A percentile compares a stretch with the other conserved stretches of the same genome.
Evolutionary conservation across 768 basidiomycete genomes (phyloP).

Genomic region (Ramaria sp.): DNA sequence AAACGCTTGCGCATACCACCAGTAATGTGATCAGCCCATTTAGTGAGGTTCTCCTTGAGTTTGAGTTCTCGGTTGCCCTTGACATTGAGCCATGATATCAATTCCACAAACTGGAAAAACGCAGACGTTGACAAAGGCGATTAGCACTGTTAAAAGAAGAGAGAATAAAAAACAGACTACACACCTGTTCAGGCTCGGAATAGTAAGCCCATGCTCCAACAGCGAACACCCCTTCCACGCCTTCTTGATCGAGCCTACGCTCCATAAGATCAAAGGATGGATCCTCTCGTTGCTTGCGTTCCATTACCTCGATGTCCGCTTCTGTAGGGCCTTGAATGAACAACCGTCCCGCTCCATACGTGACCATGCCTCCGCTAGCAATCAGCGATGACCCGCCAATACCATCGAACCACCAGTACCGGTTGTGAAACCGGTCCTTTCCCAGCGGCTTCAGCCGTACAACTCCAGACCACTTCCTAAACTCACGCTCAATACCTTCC

Average conservation of each 20-base stretch:
- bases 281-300: conserved; percentile 44
- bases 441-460: conserved; percentile 85
- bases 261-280: conserved; percentile 31
- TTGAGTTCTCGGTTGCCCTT: conserved; percentile 85
- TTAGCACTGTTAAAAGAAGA: too few species aligned
- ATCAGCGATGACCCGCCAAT: conserved; percentile 77
- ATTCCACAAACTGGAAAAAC: conserved; percentile 58
- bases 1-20: conserved; percentile 69
- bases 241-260: conserved; percentile 70
- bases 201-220: conserved; percentile 88
- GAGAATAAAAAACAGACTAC: neutral
- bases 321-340: conserved; percentile 90
- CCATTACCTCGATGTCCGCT: conserved; percentile 64
- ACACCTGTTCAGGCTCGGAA: conserved; percentile 78
- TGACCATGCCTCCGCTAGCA: conserved; percentile 64
- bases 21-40: conserved; percentile 77
- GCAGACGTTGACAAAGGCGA: too few species aligned
- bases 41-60: conserved; percentile 63
- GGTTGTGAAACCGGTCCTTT: conserved; percentile 86
- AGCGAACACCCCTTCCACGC: conserved; percentile 57
- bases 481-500: conserved; percentile 86
- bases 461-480: conserved; percentile 77
- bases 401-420: conserved; percentile 98
- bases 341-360: conserved; percentile 82
- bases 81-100: conserved; percentile 81